A percentile compares a stretch with the other conserved stretches of the same genome.
These are phyloP conservation scores for Polychaeton citri DNA, from an alignment of 2,329 filamentous ascomycete genomes.

Conservation along the genomic window DNA sequence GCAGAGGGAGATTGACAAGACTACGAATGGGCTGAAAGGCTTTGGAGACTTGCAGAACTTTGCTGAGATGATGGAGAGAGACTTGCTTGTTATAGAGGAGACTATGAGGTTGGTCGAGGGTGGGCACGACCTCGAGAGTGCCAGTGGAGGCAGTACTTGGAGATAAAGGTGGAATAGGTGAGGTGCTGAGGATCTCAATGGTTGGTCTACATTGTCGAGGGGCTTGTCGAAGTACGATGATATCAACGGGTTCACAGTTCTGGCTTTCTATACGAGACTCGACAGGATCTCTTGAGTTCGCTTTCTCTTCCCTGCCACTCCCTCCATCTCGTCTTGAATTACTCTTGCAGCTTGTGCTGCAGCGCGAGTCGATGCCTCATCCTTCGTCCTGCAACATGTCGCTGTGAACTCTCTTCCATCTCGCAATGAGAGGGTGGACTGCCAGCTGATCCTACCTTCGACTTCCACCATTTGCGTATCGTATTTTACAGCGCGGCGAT, in stretches of 20 bases:
- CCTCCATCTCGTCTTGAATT: too few relatives aligned
- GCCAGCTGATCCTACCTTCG: conserved; percentile 10
- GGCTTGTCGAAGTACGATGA: too few relatives aligned
- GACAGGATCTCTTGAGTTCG: too few relatives aligned
- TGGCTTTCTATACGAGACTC: too few relatives aligned
- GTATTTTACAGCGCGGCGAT: conserved; percentile 43
- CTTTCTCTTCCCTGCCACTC: too few relatives aligned
- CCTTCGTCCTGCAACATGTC: conserved; percentile 19
- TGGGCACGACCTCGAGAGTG: conserved; percentile 12
- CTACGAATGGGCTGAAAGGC: conserved; percentile 57
- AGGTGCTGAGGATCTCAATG: too few relatives aligned
- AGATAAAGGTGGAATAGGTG: conserved; percentile 3
- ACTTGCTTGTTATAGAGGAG: conserved; percentile 24
- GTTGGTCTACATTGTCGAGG: too few relatives aligned
- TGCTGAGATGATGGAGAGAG: conserved; percentile 59
- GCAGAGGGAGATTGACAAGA: conserved; percentile 48
- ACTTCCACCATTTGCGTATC: conserved; percentile 3
- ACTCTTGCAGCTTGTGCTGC: too few relatives aligned
- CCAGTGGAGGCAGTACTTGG: conserved; percentile 19
- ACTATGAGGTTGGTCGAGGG: conserved; percentile 23
- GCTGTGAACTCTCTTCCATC: conserved; percentile 20
- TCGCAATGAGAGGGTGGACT: conserved; percentile 23
- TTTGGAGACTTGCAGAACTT: conserved; percentile 75
- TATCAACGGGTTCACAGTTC: too few relatives aligned
- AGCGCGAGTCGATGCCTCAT: conserved; percentile 27